Conservation (phyloP, 805 yeast genomes). For the Lachancea fermentati region DNA sequence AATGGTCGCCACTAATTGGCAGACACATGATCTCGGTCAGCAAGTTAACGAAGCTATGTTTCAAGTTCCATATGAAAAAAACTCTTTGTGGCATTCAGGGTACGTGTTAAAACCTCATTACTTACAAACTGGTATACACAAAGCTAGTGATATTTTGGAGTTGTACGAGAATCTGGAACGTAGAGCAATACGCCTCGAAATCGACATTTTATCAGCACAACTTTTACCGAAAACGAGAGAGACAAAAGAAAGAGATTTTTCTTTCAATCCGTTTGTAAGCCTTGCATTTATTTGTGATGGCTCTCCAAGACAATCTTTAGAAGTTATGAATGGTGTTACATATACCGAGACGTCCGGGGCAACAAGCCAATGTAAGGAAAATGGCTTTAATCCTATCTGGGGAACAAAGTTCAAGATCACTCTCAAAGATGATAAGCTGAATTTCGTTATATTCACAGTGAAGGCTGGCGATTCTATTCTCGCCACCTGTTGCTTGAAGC, state of each 20-base stretch:
- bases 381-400: constrained; percentile 91
- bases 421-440: constrained; percentile 37
- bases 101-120: constrained; percentile 69
- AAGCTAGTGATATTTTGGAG: constrained; percentile 23
- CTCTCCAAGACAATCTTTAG: constrained; percentile 16
- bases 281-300: constrained; percentile 21
- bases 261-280: constrained; percentile 23
- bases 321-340: constrained; percentile 19
- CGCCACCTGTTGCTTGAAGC: constrained; percentile 58
- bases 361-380: constrained; percentile 42
- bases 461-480: constrained; percentile 39
- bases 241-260: constrained; percentile 8
- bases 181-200: constrained; percentile 18
- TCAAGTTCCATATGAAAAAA: constrained; percentile 41
- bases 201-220: constrained; percentile 73
- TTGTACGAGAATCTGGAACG: constrained; percentile 16
- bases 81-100: constrained; percentile 43
- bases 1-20: constrained; percentile 97
- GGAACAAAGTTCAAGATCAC: constrained; percentile 45
- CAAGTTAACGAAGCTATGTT: constrained; percentile 84
- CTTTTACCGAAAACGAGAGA: constrained; percentile 70
- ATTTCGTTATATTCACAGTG: constrained; percentile 51
- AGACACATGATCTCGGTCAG: constrained; percentile 82
- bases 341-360: constrained; percentile 13
- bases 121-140: constrained; percentile 32